phyloP scores from a whole-genome alignment of 257 asterid genomes.

The Schizonepeta tenuifolia region DNA sequence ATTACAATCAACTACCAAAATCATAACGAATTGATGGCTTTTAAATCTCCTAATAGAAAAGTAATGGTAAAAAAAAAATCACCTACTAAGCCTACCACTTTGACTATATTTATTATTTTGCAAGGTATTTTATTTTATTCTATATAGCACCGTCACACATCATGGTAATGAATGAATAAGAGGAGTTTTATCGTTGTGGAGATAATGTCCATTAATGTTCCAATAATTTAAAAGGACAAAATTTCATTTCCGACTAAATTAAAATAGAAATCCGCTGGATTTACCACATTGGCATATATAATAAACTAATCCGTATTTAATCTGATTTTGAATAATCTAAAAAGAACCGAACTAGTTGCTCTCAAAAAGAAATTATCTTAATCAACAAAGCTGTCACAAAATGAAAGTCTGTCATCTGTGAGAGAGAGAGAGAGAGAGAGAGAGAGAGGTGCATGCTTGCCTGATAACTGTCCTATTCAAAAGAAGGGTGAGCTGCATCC shows the following conservation, averaged over 20 bases:
- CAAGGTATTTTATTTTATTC: too few relatives aligned
- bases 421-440: too few relatives aligned
- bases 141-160: too few relatives aligned
- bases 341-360: too few relatives aligned
- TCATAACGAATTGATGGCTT: neutral
- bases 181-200: neutral
- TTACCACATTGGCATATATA: too few relatives aligned
- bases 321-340: too few relatives aligned
- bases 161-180: too few relatives aligned
- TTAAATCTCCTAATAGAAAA: neutral
- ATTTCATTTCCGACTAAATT: neutral
- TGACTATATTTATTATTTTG: neutral
- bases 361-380: neutral
- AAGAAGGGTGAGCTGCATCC: too few relatives aligned
- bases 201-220: neutral
- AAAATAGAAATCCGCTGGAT: neutral
- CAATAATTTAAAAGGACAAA: neutral
- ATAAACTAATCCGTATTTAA: too few relatives aligned
- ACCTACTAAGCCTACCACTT: neutral
- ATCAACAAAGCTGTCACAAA: neutral
- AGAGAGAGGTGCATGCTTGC: neutral
- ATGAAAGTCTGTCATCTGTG: too few relatives aligned
- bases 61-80: neutral
- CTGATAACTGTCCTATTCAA: too few relatives aligned
- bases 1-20: neutral